phyloP scores from a whole-genome alignment of 2,329 filamentous ascomycete genomes.

The Knufia petricola region DNA sequence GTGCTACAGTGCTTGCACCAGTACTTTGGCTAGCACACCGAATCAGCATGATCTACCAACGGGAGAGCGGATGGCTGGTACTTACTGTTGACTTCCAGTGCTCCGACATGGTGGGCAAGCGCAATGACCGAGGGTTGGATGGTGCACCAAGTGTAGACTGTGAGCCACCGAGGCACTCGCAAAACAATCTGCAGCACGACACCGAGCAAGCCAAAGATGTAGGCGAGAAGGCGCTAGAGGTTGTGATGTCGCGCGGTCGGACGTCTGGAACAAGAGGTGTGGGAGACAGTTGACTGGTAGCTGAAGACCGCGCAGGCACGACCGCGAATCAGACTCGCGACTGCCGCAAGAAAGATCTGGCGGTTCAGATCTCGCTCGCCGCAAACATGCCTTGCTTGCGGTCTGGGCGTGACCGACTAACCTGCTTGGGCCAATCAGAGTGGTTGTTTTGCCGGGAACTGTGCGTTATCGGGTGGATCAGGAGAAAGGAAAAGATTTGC shows the following conservation, averaged over 20 bases:
- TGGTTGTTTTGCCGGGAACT: background rate
- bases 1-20: conserved; percentile 96
- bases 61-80: background rate
- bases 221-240: background rate
- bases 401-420: too few relatives aligned
- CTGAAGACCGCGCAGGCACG: background rate
- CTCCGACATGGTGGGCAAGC: conserved; percentile 63
- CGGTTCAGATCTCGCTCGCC: too few relatives aligned
- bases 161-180: background rate
- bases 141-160: background rate
- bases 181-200: background rate
- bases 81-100: conserved; percentile 90
- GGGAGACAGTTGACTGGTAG: background rate
- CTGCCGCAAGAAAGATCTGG: too few relatives aligned
- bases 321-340: too few relatives aligned
- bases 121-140: background rate
- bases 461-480: conserved; percentile 1
- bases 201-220: too few relatives aligned
- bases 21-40: conserved; percentile 59
- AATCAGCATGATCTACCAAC: conserved; percentile 18
- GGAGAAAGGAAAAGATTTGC: background rate
- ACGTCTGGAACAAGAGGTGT: background rate
- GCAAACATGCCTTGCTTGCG: too few relatives aligned
- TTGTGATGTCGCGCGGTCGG: background rate
- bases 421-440: background rate